phyloP scores from a whole-genome alignment of 352 stramenopile species.

The Globisporangium parvum region DNA sequence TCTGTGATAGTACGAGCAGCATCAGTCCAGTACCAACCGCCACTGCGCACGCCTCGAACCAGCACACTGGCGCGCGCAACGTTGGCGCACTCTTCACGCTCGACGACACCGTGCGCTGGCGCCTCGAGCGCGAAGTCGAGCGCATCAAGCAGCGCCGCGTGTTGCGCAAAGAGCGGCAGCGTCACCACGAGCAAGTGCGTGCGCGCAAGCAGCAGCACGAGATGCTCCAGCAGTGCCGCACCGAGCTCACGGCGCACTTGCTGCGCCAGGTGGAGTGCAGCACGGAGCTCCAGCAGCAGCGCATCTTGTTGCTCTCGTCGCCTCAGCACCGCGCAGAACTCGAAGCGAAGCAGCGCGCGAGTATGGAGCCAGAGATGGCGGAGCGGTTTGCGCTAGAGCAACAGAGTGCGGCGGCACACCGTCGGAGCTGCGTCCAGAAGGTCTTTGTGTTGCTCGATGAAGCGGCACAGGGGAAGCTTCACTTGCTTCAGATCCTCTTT shows the following conservation, averaged over 20 bases:
- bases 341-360: conserved; percentile 21
- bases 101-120: conserved; percentile 42
- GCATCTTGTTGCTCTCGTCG: conserved; percentile 48
- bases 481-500: conserved; percentile 55
- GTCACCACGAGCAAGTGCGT: conserved; percentile 40
- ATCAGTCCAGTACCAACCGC: no score
- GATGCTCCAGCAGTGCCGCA: conserved; percentile 41
- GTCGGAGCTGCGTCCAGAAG: conserved; percentile 36
- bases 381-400: conserved; percentile 37
- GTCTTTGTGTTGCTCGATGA: conserved; percentile 45
- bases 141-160: conserved; percentile 33
- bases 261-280: conserved; percentile 44
- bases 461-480: conserved; percentile 26
- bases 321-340: conserved; percentile 41
- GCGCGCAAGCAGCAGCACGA: conserved; percentile 31
- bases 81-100: conserved; percentile 44
- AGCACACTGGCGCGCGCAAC: background rate
- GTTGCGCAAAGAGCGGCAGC: conserved; percentile 22
- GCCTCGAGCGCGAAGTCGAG: conserved; percentile 35
- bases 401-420: conserved; percentile 9
- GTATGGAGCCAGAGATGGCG: conserved; percentile 45
- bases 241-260: conserved; percentile 37
- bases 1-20: no score
- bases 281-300: conserved; percentile 43
- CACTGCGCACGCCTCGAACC: background rate